Conservation (phyloP, 495 filamentous ascomycete genomes). For the Daldinia loculata region DNA sequence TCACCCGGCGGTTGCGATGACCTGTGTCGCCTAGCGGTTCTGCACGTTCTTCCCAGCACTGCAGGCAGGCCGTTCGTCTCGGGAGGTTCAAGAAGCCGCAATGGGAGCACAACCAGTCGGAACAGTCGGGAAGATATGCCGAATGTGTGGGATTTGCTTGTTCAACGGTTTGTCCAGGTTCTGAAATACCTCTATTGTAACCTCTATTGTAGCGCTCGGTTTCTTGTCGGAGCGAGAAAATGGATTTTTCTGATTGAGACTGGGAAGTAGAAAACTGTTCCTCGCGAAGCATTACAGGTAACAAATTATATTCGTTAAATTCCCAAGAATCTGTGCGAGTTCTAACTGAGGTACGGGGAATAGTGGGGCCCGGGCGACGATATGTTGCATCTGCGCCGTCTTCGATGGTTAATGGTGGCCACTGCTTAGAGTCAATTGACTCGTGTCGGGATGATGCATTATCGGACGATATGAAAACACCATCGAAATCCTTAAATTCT, state of each 20-base stretch:
- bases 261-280: neutral
- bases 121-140: neutral
- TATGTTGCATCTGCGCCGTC: neutral
- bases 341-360: neutral
- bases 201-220: neutral
- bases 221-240: neutral
- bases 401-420: neutral
- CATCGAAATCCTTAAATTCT: neutral
- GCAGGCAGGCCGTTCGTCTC: neutral
- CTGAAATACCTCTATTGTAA: neutral
- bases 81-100: neutral
- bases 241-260: neutral
- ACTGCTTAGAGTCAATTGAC: neutral
- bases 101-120: neutral
- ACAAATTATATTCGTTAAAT: neutral
- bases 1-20: neutral
- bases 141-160: neutral
- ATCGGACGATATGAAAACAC: neutral
- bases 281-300: neutral
- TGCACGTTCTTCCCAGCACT: neutral
- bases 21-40: neutral
- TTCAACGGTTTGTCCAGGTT: neutral
- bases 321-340: neutral
- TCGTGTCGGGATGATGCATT: neutral
- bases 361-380: neutral